A percentile compares a stretch with the other conserved stretches of the same genome.
These are phyloP conservation scores for Eimeria brunetti DNA, from an alignment of 169 alveolate genomes.

Conservation along the genomic window DNA sequence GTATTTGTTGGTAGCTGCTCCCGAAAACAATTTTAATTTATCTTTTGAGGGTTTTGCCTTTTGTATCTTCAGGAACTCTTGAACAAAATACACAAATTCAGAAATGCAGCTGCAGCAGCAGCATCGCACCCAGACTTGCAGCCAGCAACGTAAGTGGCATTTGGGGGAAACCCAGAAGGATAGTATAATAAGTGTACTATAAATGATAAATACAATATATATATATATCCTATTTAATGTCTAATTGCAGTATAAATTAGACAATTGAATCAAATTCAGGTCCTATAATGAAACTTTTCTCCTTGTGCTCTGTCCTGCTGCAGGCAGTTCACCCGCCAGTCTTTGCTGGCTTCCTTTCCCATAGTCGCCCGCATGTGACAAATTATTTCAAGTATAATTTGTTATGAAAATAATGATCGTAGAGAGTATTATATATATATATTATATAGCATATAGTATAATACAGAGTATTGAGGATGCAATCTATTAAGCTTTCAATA, in stretches of 20 bases:
- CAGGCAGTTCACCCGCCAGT: conserved; percentile 59
- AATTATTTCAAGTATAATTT: neutral
- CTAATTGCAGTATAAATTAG: neutral
- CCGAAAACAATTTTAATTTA: neutral
- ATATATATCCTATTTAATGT: neutral
- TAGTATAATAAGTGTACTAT: too few species aligned
- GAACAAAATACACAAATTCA: conserved; percentile 40
- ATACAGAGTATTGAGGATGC: too few species aligned
- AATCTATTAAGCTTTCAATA: too few species aligned
- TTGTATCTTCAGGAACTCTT: conserved; percentile 23
- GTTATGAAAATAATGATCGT: too few species aligned
- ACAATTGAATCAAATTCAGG: neutral
- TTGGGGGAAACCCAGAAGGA: neutral
- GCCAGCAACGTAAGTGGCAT: neutral
- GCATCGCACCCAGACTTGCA: neutral
- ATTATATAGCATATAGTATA: too few species aligned
- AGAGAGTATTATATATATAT: too few species aligned
- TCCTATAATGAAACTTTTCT: neutral
- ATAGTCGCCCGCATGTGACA: conserved; percentile 61
- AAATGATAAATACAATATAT: neutral
- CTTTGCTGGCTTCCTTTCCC: conserved; percentile 54
- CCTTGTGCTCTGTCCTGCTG: neutral
- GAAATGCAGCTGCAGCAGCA: neutral
- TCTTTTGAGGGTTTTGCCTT: neutral
- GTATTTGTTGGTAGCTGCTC: neutral